Base-by-base conservation (phyloP, 371 early-diverging fungal species). In the Mortierella sp. region DNA sequence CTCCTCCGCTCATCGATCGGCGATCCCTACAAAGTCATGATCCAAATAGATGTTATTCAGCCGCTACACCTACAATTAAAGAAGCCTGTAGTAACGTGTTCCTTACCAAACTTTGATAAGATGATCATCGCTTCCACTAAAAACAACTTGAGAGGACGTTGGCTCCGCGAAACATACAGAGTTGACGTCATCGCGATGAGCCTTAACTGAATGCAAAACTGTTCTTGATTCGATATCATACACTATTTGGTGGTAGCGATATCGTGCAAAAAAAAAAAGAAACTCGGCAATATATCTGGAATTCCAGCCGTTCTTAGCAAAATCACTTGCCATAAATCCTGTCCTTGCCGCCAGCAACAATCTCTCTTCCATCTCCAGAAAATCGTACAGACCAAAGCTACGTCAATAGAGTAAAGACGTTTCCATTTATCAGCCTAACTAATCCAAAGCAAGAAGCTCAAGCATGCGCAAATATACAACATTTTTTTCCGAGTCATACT, bases 361-460 rank as follows among this genome's bases (percentile, higher is more conserved):
- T 71, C 68, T 91, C 91, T 43, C 83, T 72, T 18, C 87, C 88
- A 71, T 90, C 87, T 28, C 75, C 84, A 24, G 90, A 90, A 65
- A 93, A 89, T 26, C 90, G 88, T 32, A 93, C 64, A n/a, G 89
- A 88, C 92, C 92, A 93, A 24, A 93, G 79, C 87, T 87, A 78
- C 2, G 10, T 1, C 35, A 0, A 9, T 10, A 55, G 28, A 63
- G 49, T 24, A 16, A 45, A 28, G 10, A 59, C 5, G 30, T 5
- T 59, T 11, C 35, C 35, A 6, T 8, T 22, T 10, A n/a, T 62
- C 20, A 35, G 11, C 14, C 28, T 32, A 30, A 58, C 26, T 11
- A 58, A n/a, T 52, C 52, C 22, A 52, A 52, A 8, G n/a, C n/a
- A 24, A n/a, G 9, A 52, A 52, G 20, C 52, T 22, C 16, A 35